These are phyloP conservation scores for Penicillium sp. DNA, from an alignment of 2,329 filamentous ascomycete genomes.

Conservation along the genomic window DNA sequence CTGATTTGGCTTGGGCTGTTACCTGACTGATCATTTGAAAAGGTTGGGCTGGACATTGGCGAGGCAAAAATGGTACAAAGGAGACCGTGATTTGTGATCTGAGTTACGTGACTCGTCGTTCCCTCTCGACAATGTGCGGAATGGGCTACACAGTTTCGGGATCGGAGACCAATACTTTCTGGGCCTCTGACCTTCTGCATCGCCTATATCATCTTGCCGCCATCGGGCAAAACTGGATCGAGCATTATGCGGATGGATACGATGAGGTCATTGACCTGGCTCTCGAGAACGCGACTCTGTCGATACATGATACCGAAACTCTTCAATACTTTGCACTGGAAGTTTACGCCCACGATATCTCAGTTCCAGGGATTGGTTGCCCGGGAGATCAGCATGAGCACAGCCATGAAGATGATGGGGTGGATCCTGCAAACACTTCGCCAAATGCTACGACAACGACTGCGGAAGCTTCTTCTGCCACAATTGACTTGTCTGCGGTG, in stretches of 20 bases:
- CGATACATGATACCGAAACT: conserved; percentile 60
- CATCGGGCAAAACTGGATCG: conserved; percentile 61
- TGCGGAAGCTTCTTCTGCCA: conserved; percentile 15
- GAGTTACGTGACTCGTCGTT: conserved; percentile 60
- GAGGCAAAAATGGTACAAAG: conserved; percentile 62
- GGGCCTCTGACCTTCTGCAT: conserved; percentile 67
- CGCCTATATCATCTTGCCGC: conserved; percentile 64
- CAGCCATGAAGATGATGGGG: conserved; percentile 5
- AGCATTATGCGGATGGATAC: conserved; percentile 65
- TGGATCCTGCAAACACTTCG: not conserved
- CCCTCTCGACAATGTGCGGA: conserved; percentile 61
- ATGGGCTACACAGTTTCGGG: conserved; percentile 63
- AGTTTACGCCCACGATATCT: conserved; percentile 66
- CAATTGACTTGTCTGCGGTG: conserved; percentile 28
- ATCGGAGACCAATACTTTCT: conserved; percentile 62
- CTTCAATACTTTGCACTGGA: conserved; percentile 70
- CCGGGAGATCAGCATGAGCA: conserved; percentile 43
- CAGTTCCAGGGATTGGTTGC: conserved; percentile 64
- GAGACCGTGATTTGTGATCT: conserved; percentile 71
- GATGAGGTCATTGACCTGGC: conserved; percentile 57
- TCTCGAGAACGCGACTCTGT: conserved; percentile 49
- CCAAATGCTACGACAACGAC: conserved; percentile 13
- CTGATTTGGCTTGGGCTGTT: not conserved
- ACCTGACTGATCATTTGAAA: not conserved
- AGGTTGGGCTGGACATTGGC: conserved; percentile 70